Evolutionary conservation across 169 alveolate species (phyloP), one percentile per base, ranked within the genome.

Genomic region (Condylostoma magnum): DNA sequence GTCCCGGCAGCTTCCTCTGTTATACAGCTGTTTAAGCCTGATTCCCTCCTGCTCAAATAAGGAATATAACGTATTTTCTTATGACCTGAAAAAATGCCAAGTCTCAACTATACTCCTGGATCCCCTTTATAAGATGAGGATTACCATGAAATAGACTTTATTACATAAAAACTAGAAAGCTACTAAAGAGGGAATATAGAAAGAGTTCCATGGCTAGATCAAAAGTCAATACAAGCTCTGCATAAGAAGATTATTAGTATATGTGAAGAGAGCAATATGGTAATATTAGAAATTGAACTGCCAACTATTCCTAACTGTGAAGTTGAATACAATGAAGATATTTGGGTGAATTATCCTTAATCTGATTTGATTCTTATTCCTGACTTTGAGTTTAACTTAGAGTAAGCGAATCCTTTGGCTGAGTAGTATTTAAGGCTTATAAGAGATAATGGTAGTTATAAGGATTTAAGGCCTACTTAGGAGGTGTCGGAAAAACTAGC

Each of bases 361-460:
- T 77, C 74, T 48, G 83, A 78, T 28, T 80, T 84, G 5, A 36
- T 67, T 12, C 76, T 82, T 30, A 82, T 76, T 67, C 73, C 67
- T 38, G 74, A 63, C 69, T 54, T 83, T 22, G 70, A 77, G 37
- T 87, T 80, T 18, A 69, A 79, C 38, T 47, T 50, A 33, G 83
- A 84, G 57, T 58, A 78, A 47, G 60, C 72, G n/a, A 82, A 84
- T 58, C 92, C 94, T 8, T 77, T 79, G 22, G 77, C 83, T 25
- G 90, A 88, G 53, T 77, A 77, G 69, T 82, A 74, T 54, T 82
- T 63, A 67, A 70, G 71, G 3, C 75, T 83, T 20, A 66, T 78
- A 3, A 72, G 87, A 15, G 82, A 79, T 47, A 83, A 70, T 37
- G 22, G 37, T 43, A 58, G 57, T 12, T 75, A 79, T 15, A 83